Conservation (phyloP, 768 basidiomycete genomes). For the Agrocybe pediades region DNA sequence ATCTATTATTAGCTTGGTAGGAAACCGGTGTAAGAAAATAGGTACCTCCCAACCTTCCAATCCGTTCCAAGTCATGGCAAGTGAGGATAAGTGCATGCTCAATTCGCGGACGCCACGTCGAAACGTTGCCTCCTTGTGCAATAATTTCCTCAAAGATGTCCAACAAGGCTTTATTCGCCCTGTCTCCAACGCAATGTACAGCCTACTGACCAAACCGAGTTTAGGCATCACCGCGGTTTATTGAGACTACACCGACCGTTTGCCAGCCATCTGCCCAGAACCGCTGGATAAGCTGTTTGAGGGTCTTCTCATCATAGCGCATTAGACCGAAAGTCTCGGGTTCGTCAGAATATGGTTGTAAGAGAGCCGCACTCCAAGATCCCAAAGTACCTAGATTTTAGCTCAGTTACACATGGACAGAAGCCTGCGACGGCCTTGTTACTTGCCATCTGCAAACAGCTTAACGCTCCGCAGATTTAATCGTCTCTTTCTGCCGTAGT, state of each 20-base stretch:
- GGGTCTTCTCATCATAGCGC: conserved; percentile 61
- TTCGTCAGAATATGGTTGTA: conserved; percentile 82
- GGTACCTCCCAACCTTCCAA: conserved; percentile 80
- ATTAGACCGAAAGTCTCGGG: conserved; percentile 78
- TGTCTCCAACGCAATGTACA: conserved; percentile 85
- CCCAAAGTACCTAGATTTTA: too few relatives aligned
- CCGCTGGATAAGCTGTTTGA: conserved; percentile 61
- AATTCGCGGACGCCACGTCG: conserved; percentile 71
- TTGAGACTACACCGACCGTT: conserved; percentile 57
- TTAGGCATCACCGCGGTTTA: not conserved
- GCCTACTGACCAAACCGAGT: conserved; percentile 48
- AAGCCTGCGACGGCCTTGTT: too few relatives aligned
- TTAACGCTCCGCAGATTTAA: too few relatives aligned
- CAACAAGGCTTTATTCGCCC: conserved; percentile 81
- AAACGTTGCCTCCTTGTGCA: conserved; percentile 57
- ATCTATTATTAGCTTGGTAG: conserved; percentile 4
- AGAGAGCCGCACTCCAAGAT: too few relatives aligned
- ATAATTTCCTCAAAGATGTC: conserved; percentile 79
- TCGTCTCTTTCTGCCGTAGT: too few relatives aligned
- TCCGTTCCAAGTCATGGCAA: conserved; percentile 67
- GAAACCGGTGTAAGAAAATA: not conserved
- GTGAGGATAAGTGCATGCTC: conserved; percentile 92
- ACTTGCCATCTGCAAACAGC: too few relatives aligned
- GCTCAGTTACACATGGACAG: too few relatives aligned
- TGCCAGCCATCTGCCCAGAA: conserved; percentile 88